These are phyloP conservation scores for Patellifolia procumbens DNA, from an alignment of 179 eudicot species.

Conservation along the genomic window DNA sequence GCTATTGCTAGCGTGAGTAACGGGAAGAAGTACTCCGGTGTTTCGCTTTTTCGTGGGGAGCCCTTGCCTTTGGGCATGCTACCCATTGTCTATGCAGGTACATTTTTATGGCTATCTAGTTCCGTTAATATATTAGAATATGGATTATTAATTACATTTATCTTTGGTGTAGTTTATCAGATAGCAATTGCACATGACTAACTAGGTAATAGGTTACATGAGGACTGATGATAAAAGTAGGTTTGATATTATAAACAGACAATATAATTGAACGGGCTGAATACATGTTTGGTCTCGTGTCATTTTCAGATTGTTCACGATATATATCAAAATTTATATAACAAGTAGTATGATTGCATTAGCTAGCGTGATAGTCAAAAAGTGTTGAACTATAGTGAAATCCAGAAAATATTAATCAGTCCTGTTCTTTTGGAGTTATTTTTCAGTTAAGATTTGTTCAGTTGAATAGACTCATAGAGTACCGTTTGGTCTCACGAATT, in stretches of 20 bases:
- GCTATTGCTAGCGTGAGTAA: constrained; percentile 59
- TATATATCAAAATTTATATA: no score
- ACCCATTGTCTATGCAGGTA: constrained; percentile 72
- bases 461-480: no score
- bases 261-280: neutral
- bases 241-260: neutral
- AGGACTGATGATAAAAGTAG: neutral
- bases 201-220: neutral
- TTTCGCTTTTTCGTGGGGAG: constrained; percentile 63
- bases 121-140: neutral
- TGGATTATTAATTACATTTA: neutral
- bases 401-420: no score
- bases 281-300: no score
- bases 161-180: neutral
- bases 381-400: no score
- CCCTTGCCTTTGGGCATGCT: constrained; percentile 42
- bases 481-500: no score
- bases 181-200: neutral
- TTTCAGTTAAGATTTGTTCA: no score
- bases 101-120: neutral
- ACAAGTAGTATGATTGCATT: no score
- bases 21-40: constrained; percentile 61
- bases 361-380: no score
- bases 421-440: no score
- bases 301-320: no score